phyloP scores from a whole-genome alignment of 805 yeast genomes.

The Yamadazyma paraphyllophila region DNA sequence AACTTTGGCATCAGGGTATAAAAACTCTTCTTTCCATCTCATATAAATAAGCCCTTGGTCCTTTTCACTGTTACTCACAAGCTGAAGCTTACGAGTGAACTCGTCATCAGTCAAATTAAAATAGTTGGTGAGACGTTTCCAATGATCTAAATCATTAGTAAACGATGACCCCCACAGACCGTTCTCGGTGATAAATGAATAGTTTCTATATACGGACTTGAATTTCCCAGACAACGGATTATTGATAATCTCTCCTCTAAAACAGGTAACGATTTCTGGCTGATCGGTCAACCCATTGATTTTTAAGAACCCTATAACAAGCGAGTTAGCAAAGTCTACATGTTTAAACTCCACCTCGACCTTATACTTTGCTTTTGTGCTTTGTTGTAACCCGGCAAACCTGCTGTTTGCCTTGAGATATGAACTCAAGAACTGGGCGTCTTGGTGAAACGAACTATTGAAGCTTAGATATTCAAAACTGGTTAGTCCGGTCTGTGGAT shows the following conservation, averaged over 20 bases:
- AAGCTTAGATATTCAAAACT: slow-evolving; percentile 7
- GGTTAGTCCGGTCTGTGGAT: not conserved
- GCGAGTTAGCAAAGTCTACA: slow-evolving; percentile 58
- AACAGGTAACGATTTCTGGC: slow-evolving; percentile 67
- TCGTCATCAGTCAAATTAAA: slow-evolving; percentile 47
- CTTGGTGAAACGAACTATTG: slow-evolving; percentile 6
- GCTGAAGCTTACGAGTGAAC: slow-evolving; percentile 24
- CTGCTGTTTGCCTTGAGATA: slow-evolving; percentile 60
- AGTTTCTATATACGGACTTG: slow-evolving; percentile 17
- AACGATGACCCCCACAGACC: slow-evolving; percentile 52
- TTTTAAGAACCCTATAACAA: slow-evolving; percentile 57
- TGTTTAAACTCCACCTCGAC: slow-evolving; percentile 67
- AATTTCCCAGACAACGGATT: slow-evolving; percentile 24
- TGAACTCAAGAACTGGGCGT: slow-evolving; percentile 34
- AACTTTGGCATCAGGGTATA: slow-evolving; percentile 75
- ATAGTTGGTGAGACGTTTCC: slow-evolving; percentile 45
- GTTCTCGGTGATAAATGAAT: slow-evolving; percentile 59
- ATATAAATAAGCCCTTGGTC: slow-evolving; percentile 54
- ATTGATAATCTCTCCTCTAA: slow-evolving; percentile 69
- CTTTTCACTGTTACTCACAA: slow-evolving; percentile 30
- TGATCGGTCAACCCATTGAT: slow-evolving; percentile 64
- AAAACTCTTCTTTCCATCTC: slow-evolving; percentile 93
- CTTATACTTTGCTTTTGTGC: slow-evolving; percentile 62
- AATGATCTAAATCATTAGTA: slow-evolving; percentile 48
- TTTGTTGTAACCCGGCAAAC: slow-evolving; percentile 68